Conservation (phyloP, 169 alveolate species). For the Miamiensis avidus region DNA sequence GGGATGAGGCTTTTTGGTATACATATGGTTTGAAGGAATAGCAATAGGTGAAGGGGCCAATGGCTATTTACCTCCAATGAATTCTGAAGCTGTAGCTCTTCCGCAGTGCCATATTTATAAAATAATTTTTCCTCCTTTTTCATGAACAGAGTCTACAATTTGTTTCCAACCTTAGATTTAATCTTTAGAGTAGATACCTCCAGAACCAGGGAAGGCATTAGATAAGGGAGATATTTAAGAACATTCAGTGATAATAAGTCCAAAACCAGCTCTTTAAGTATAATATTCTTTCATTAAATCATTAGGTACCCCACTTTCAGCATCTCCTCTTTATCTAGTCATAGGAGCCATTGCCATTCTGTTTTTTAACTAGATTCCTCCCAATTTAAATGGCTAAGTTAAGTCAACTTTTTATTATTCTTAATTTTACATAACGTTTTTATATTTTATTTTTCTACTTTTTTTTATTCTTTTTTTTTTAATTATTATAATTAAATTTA, state of each 20-base stretch:
- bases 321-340: conserved; percentile 34
- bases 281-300: conserved; percentile 40
- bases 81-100: conserved; percentile 30
- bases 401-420: too few relatives aligned
- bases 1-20: conserved; percentile 12
- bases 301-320: conserved; percentile 17
- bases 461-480: too few relatives aligned
- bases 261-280: conserved; percentile 37
- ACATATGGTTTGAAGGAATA: conserved; percentile 1
- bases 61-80: conserved; percentile 16
- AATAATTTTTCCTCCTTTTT: conserved; percentile 35
- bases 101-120: conserved; percentile 39
- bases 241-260: conserved; percentile 46
- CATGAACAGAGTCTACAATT: conserved; percentile 46
- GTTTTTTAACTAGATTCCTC: conserved; percentile 15
- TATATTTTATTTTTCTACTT: too few relatives aligned
- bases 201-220: conserved; percentile 42
- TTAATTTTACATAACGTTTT: too few relatives aligned
- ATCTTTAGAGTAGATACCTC: conserved; percentile 31
- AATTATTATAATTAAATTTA: too few relatives aligned
- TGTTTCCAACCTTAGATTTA: conserved; percentile 55
- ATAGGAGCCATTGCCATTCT: conserved; percentile 45
- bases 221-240: conserved; percentile 29
- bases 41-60: conserved; percentile 46
- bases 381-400: conserved; percentile 25